Conservation (phyloP, 2,329 filamentous ascomycete species). For the Plectosphaerella cucumerina region DNA sequence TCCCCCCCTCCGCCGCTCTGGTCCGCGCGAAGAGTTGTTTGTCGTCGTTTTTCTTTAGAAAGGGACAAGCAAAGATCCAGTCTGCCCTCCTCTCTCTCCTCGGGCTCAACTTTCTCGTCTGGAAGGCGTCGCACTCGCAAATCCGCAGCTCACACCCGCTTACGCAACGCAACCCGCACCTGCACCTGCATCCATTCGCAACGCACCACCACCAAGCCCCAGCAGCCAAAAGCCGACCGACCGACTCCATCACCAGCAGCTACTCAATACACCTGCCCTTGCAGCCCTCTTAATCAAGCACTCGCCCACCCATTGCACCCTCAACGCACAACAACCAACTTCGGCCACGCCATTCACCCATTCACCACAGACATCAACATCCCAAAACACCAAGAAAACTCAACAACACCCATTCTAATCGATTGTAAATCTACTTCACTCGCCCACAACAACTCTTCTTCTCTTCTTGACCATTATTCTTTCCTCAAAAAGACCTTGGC, state of each 20-base stretch:
- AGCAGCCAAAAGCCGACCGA: constrained; percentile 1
- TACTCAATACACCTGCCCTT: neutral
- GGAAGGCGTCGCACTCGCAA: constrained; percentile 9
- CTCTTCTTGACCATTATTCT: neutral
- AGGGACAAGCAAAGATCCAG: constrained; percentile 11
- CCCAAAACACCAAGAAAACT: constrained; percentile 15
- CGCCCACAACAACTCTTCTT: too few species aligned
- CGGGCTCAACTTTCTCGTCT: constrained; percentile 3
- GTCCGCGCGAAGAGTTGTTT: constrained; percentile 16
- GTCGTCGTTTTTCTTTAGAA: constrained; percentile 19
- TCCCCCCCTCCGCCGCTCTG: constrained; percentile 3
- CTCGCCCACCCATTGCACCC: neutral
- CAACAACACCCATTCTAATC: constrained; percentile 24
- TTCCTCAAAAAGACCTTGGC: neutral
- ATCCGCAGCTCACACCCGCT: neutral
- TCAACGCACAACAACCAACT: neutral
- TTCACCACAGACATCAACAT: neutral
- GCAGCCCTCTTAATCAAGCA: neutral
- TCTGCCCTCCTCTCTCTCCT: constrained; percentile 13
- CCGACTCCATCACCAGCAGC: neutral
- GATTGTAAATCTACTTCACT: constrained; percentile 25
- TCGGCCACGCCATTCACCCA: neutral
- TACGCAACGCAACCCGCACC: constrained; percentile 2
- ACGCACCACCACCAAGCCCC: constrained; percentile 6
- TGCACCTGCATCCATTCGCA: neutral